A percentile compares a stretch with the other conserved stretches of the same genome.
Conservation (phyloP, 805 yeast genomes). For the Ogataea pilisensis region DNA sequence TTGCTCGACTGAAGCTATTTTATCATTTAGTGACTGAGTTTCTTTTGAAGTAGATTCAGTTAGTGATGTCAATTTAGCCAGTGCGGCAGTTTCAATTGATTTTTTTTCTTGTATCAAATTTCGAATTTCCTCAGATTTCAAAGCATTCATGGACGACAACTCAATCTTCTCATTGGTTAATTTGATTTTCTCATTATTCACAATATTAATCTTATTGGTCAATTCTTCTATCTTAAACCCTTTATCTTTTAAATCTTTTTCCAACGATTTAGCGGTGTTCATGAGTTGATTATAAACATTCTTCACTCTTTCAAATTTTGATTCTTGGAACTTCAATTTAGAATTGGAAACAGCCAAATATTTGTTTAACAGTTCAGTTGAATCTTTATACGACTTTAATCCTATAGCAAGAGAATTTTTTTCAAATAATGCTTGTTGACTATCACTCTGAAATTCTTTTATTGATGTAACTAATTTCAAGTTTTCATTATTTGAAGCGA, state of each 20-base stretch:
- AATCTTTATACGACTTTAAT: constrained; percentile 15
- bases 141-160: constrained; percentile 13
- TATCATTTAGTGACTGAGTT: constrained; percentile 14
- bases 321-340: constrained; percentile 10
- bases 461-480: constrained; percentile 1
- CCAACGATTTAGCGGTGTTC: constrained; percentile 18
- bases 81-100: constrained; percentile 3
- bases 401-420: constrained; percentile 17
- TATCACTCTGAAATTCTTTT: constrained; percentile 9
- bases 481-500: constrained; percentile 2
- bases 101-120: constrained; percentile 9
- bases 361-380: constrained; percentile 2
- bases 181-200: constrained; percentile 22
- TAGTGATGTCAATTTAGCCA: constrained; percentile 1
- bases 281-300: constrained; percentile 16
- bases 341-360: constrained; percentile 13
- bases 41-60: constrained; percentile 7
- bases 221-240: constrained; percentile 7
- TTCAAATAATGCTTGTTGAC: constrained; percentile 10
- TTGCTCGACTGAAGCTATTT: constrained; percentile 8
- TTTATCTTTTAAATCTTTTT: constrained; percentile 12
- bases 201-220: constrained; percentile 16
- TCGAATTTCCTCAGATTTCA: constrained; percentile 22
- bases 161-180: constrained; percentile 21
- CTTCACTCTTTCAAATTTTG: constrained; percentile 17